Base-by-base conservation (phyloP, 2,329 filamentous ascomycete species). In the Zelopaecilomyces penicillatus region DNA sequence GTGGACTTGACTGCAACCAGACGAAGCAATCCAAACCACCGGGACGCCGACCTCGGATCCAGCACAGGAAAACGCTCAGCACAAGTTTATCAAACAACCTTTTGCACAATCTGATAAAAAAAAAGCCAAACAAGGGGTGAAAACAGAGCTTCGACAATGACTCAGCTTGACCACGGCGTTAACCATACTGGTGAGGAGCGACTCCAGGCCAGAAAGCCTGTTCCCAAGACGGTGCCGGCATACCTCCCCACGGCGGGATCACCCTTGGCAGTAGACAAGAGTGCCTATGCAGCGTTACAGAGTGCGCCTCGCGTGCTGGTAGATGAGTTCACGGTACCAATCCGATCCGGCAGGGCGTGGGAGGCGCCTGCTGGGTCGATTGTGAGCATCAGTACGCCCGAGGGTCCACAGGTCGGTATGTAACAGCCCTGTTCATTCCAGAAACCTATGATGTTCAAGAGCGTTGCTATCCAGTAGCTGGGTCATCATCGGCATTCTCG, bases 341-440 rank as follows among this genome's bases (percentile, higher is more conserved):
- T 88, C 30, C 80, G 87, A 31, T 86, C 82, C 2, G 87, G 83
- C 1, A 72, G 71, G 48, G 85, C 87, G 1, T 93, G 84, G 83
- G 71, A 75, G 39, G 85, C 84, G 0, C 74, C 78, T 0, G 77
- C 78, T 2, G 84, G 85, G 4, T 74, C 74, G 40, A 75, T 93
- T 45, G 77, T 87, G 48, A 78, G 81, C 10, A 80, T 94, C 50
- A 84, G 80, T 46, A 91, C 87, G 0, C 85, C 85, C 0, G 69
- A 82, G 44, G 87, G 87, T 0, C 80, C 87, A 0, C 87, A 94
- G 65, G 86, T 94, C 40, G 75, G 69, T 71, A 61, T 28, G 65
- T 60, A 19, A 19, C 19, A 19, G 19, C 19, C 19, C 19, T 19
- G 19, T 19, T 19, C 19, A 19, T 19, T 19, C 19, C 19, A 19